phyloP scores from a whole-genome alignment of 2,329 filamentous ascomycete species.

The Hirsutella minnesotensis region DNA sequence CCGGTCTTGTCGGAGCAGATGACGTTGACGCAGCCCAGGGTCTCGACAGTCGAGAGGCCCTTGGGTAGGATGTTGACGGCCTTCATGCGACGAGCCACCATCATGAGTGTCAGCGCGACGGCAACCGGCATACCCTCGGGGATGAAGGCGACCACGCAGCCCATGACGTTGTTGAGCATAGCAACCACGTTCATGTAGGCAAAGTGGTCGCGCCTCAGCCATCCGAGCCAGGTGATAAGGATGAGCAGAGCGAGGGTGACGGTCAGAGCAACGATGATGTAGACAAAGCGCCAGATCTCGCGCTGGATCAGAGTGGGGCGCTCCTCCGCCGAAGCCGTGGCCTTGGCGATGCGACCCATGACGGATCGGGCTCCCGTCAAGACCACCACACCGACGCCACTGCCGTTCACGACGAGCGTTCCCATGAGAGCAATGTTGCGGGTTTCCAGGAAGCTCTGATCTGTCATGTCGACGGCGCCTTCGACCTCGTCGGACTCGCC shows the following conservation, averaged over 20 bases:
- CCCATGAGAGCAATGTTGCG: constrained; percentile 32
- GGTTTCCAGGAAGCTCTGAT: constrained; percentile 28
- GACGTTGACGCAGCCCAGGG: constrained; percentile 30
- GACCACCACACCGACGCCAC: constrained; percentile 25
- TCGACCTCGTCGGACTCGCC: constrained; percentile 30
- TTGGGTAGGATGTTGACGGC: constrained; percentile 28
- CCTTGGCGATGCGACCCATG: constrained; percentile 28
- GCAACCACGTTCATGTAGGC: constrained; percentile 28
- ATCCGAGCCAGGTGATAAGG: constrained; percentile 31
- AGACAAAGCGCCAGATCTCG: constrained; percentile 31
- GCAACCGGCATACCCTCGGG: constrained; percentile 28
- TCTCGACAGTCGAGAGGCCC: constrained; percentile 28
- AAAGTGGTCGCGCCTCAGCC: constrained; percentile 24
- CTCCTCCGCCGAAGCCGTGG: constrained; percentile 23
- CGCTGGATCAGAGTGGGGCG: constrained; percentile 26
- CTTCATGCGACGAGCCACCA: constrained; percentile 31
- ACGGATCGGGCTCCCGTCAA: constrained; percentile 26
- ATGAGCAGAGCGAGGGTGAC: constrained; percentile 26
- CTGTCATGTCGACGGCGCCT: constrained; percentile 25
- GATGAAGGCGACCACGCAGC: constrained; percentile 27
- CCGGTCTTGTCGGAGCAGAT: constrained; percentile 32
- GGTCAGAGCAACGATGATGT: constrained; percentile 27
- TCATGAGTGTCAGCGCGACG: constrained; percentile 27
- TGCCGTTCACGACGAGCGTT: constrained; percentile 28
- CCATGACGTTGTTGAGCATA: constrained; percentile 34